These are phyloP conservation scores for Chaetomium strumarium DNA, from an alignment of 2,329 filamentous ascomycete species.

Conservation along the genomic window DNA sequence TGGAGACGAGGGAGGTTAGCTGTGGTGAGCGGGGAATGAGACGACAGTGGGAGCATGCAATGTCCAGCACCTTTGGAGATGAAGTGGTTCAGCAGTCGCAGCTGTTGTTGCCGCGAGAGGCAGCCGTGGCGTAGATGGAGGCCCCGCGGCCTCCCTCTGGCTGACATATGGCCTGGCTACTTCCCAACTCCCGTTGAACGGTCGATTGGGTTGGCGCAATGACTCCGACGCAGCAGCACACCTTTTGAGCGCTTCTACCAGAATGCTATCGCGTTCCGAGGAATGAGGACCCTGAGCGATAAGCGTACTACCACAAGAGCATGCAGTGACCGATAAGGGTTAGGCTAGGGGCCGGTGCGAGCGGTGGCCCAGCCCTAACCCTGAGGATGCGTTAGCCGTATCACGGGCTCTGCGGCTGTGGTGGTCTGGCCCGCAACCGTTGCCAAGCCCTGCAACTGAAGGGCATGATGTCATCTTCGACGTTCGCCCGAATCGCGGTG, in stretches of 20 bases:
- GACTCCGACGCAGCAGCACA: no score
- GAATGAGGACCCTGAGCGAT: not conserved
- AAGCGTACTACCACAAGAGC: not conserved
- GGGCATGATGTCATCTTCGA: not conserved
- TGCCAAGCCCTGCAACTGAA: not conserved
- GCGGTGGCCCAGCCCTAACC: no score
- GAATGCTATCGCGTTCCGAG: not conserved
- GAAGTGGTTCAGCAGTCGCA: conserved; percentile 25
- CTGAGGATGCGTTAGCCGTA: no score
- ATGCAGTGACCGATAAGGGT: no score
- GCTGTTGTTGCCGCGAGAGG: conserved; percentile 13
- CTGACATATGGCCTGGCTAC: conserved; percentile 11
- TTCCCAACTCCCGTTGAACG: not conserved
- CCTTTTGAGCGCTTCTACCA: no score
- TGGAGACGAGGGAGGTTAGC: not conserved
- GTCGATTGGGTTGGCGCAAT: not conserved
- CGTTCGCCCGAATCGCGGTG: no score
- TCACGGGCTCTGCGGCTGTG: no score
- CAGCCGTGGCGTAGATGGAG: conserved; percentile 19
- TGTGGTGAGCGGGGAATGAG: not conserved
- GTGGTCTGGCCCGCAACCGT: not conserved
- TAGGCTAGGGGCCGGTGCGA: no score
- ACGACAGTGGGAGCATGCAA: not conserved
- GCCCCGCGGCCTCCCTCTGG: conserved; percentile 17
- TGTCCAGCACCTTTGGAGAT: conserved; percentile 20